phyloP scores from a whole-genome alignment of 73 alveolate genomes.

The Effrenium voratum region DNA sequence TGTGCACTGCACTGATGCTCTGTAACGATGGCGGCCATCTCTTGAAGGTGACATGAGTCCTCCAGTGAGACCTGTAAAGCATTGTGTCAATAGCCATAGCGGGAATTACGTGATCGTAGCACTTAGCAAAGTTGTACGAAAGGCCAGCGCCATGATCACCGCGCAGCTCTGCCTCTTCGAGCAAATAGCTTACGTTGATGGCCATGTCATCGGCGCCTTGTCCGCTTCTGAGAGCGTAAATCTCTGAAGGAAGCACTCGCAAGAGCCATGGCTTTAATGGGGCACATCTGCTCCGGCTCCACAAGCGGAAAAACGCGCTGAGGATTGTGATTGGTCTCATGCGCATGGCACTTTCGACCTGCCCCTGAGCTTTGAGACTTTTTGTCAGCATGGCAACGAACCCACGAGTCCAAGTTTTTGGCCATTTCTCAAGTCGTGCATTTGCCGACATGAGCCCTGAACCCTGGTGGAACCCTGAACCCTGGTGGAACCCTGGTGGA shows the following conservation, averaged over 20 bases:
- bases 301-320: neutral
- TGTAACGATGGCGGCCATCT: slow-evolving; percentile 13
- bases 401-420: too few species aligned
- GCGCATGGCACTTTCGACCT: neutral
- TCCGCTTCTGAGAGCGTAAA: neutral
- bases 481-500: too few species aligned
- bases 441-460: too few species aligned
- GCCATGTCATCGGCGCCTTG: slow-evolving; percentile 36
- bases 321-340: neutral
- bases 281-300: neutral
- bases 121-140: neutral
- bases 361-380: too few species aligned
- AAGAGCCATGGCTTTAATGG: neutral
- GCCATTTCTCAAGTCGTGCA: too few species aligned
- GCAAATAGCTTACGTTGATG: neutral
- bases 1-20: neutral
- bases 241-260: neutral
- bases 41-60: slow-evolving; percentile 21
- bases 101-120: slow-evolving; percentile 29
- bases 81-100: neutral
- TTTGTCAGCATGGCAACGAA: too few species aligned
- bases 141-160: neutral
- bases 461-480: too few species aligned
- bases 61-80: slow-evolving; percentile 14
- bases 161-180: neutral